Evolutionary conservation across 1,284 basidiomycete species (phyloP), one percentile per base, ranked within the genome.

Genomic region (Naganishia sp.): DNA sequence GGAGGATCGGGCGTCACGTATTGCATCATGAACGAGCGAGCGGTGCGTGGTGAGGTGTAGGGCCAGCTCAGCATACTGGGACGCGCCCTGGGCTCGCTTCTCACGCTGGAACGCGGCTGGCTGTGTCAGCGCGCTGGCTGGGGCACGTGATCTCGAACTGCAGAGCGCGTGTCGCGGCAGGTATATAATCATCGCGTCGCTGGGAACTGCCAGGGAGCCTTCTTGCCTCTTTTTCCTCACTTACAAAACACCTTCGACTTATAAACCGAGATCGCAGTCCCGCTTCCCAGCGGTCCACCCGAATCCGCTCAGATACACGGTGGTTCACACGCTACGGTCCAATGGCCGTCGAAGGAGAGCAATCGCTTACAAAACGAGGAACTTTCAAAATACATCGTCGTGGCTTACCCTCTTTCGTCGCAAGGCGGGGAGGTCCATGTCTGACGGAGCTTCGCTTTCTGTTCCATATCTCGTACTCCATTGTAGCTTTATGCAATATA

Each of bases 311-410:
- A 61, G 59, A 61, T 50, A 43, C 43, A 45, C 55, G 55, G 55
- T 16, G 43, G 33, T 31, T 23, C 15, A 18, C 42, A 61, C 59
- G 36, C 48, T 43, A 48, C 50, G 59, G 23, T 61, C 59, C 50
- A 61, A 61, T 61, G 59, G 59, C 55, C 59, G 59, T 61, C 39
- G 48, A 50, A 43, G 48, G 18, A 50, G 59, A 61, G 48, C 21
- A 49, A 61, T 21, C 39, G 50, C 18, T 33, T 53, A 46, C 25
- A 21, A 39, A 39, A 39, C 36, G 36, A 61, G 59, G 59, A 50
- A 61, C 59, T 61, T 61, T 61, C 59, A 61, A 61, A 61, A 61
- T 61, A 39, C 59, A 52, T 28, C 59, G 49, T 49, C 59, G 59
- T 52, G 59, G 21, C 59, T 23, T 16, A 60, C 39, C 13, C 59